Base-by-base conservation (phyloP, 768 basidiomycete genomes). In the Tremella fuciformis region DNA sequence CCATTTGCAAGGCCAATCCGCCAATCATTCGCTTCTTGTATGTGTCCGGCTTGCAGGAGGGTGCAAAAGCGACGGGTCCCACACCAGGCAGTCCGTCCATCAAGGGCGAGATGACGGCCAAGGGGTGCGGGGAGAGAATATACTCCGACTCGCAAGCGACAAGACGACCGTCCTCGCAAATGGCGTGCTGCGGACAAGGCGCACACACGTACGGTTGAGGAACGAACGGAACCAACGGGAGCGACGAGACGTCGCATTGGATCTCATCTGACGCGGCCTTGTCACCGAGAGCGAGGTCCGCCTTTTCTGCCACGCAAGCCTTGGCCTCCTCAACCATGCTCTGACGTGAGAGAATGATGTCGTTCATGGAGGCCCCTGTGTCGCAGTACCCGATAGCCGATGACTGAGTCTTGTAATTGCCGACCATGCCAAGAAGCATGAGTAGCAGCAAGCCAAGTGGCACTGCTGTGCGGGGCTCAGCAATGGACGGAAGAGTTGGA, bases 361-460 rank as follows among this genome's bases (percentile, higher is more conserved):
- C 42, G 63, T 79, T 79, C 34, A 71, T 67, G 3, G 24, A 39
- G 2, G 65, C 53, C 18, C 40, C 58, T 0, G 77, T 56, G 59
- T 80, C 78, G 69, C 79, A 80, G 68, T 70, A 80, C 1, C 79
- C 79, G 44, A 75, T 64, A 9, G 61, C 18, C 16, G 67, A 53
- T 2, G 72, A 71, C 19, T 67, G 60, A 1, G 52, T n/a, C 37
- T 71, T 71, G 60, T 64, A 70, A 34, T 64, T 68, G 8, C 59
- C 66, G 26, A 71, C 22, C 24, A 66, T 57, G 19, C 61, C 54
- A 8, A 71, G 52, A 21, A 71, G 62, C 2, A 64, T 46, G 13
- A 74, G 51, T 55, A 74, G 64, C 15, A 74, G 53, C 1, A 57
- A 50, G 9, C 64, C 64, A 18, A 71, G 60, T n/a, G 69, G 69